Base-by-base conservation (phyloP, 495 filamentous ascomycete genomes). In the Hyaloscypha hepaticicola region DNA sequence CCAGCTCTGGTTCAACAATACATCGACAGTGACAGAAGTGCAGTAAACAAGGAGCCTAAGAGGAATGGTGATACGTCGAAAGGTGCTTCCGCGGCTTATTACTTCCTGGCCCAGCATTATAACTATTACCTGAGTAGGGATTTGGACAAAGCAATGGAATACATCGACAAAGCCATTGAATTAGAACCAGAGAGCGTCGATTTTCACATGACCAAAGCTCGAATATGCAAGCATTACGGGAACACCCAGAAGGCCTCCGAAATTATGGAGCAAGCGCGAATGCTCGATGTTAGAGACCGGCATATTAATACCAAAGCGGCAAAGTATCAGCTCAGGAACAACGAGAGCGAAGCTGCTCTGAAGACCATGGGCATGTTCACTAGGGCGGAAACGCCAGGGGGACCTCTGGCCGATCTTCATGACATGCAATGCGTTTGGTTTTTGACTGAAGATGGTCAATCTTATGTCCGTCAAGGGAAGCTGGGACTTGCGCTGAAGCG, bases 391-490 rank as follows among this genome's bases (percentile, higher is more conserved):
- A 90, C 92, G 5, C 83, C 87, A 14, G 93, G 92, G 16, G 96
- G 95, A 1, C 88, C 95, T 27, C 76, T 98, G 33, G 90, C 89
- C 48, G 95, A 99, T 75, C 85, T 99, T 21, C 87, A 92, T 60
- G 95, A 99, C 66, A 98, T 99, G 96, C 95, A 99, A 75, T 97
- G 96, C 72, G 87, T 97, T 65, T 99, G 95, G 95, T 99, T 88
- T 75, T 75, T 98, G 68, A 94, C 90, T 24, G 95, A 99, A 76
- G 96, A 98, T 75, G 95, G 91, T 28, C 90, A 97, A 77, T 85
- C 94, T 0, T 95, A 94, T 74, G 76, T 90, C 59, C 89, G 95
- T 26, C 91, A 93, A 74, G 86, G 86, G 67, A 91, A 93, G 69
- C 77, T 92, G 51, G 90, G 88, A 1, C 83, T 97, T 65, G 93